Percentiles rank a stretch among this genome's conserved stretches.
These are phyloP conservation scores for Alternaria dauci DNA, from an alignment of 2,329 filamentous ascomycete species.

Conservation along the genomic window DNA sequence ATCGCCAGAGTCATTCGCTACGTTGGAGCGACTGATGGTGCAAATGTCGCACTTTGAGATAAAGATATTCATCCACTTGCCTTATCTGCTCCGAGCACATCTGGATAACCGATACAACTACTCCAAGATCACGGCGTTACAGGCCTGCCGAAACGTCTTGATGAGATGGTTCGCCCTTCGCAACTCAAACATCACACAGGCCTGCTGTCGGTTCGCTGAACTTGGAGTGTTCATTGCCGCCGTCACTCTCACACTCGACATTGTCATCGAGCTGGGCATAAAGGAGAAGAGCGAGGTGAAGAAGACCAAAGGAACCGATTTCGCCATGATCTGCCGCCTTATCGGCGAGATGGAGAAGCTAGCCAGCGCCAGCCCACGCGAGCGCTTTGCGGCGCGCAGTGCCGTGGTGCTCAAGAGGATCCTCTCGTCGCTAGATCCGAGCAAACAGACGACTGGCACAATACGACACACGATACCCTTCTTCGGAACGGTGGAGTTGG, in stretches of 20 bases:
- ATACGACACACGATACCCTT: conserved; percentile 42
- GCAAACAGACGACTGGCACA: conserved; percentile 30
- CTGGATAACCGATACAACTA: conserved; percentile 46
- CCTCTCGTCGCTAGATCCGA: conserved; percentile 42
- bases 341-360: conserved; percentile 50
- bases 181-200: conserved; percentile 47
- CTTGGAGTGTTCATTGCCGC: conserved; percentile 48
- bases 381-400: conserved; percentile 45
- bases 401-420: conserved; percentile 47
- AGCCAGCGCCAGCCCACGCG: conserved; percentile 39
- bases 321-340: conserved; percentile 48
- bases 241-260: conserved; percentile 47
- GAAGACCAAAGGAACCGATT: conserved; percentile 46
- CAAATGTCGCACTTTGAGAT: conserved; percentile 50
- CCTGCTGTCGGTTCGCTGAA: conserved; percentile 46
- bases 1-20: conserved; percentile 37
- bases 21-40: conserved; percentile 42
- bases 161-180: conserved; percentile 50
- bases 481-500: conserved; percentile 46
- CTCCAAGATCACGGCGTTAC: conserved; percentile 46
- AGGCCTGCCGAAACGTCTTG: conserved; percentile 46
- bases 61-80: conserved; percentile 48
- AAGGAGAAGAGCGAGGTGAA: conserved; percentile 47
- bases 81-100: conserved; percentile 43
- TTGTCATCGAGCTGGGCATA: conserved; percentile 46